phyloP scores from a whole-genome alignment of 345 rosid genomes.

The Psidium guajava region DNA sequence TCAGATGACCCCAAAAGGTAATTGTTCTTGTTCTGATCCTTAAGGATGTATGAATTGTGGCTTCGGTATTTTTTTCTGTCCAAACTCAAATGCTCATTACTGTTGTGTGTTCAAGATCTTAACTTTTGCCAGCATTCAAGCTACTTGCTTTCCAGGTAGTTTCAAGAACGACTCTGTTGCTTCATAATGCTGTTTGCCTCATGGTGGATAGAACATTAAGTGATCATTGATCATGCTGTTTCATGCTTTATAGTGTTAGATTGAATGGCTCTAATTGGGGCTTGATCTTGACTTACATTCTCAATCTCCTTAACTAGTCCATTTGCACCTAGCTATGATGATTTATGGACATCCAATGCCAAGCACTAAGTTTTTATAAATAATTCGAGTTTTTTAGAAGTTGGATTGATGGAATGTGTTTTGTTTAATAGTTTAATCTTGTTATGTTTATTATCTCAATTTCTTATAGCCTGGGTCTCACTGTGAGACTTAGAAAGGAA shows the following conservation, averaged over 20 bases:
- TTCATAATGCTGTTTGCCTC: background rate
- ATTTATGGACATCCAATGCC: background rate
- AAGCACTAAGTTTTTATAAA: background rate
- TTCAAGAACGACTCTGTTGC: accelerated
- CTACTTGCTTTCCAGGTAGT: background rate
- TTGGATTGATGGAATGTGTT: background rate
- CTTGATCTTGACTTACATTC: background rate
- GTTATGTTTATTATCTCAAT: background rate
- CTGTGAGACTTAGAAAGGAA: background rate
- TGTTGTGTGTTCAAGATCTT: background rate
- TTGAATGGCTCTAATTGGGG: background rate
- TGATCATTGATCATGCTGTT: background rate
- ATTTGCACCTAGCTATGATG: background rate
- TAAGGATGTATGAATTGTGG: background rate
- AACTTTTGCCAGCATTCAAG: background rate
- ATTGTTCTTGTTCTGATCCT: background rate
- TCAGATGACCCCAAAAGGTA: slow-evolving; percentile 59
- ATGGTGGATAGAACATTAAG: background rate
- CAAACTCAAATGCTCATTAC: background rate
- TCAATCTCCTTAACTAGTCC: background rate
- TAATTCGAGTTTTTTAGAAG: background rate
- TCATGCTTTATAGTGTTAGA: background rate
- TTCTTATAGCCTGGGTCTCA: background rate
- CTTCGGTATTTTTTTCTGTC: background rate
- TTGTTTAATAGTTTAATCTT: background rate